These are phyloP conservation scores for Hsuehochloa calcarea DNA, from an alignment of 176 grass and related monocot species.

Conservation along the genomic window DNA sequence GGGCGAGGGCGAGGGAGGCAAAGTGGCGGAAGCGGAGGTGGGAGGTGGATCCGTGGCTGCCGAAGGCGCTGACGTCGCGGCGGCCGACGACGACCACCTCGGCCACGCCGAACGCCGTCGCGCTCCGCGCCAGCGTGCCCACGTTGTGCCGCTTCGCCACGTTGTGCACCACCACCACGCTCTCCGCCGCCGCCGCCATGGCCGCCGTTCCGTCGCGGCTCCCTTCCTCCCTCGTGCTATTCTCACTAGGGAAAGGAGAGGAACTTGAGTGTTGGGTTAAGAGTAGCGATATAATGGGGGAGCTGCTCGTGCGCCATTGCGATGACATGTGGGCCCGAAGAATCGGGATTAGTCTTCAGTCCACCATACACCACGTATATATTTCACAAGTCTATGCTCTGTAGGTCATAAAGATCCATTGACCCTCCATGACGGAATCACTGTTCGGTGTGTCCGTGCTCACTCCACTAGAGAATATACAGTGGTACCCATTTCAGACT, in stretches of 20 bases:
- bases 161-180: constrained; percentile 78
- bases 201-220: not conserved
- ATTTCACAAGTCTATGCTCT: not conserved
- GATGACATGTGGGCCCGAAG: not conserved
- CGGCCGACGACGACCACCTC: constrained; percentile 83
- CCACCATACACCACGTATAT: not conserved
- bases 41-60: constrained; percentile 79
- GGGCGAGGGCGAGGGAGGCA: constrained; percentile 54
- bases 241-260: not conserved
- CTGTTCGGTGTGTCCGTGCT: too few relatives aligned
- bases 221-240: not conserved
- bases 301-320: not conserved
- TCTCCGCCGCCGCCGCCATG: constrained; percentile 43
- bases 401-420: not conserved
- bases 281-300: not conserved
- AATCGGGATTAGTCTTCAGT: not conserved
- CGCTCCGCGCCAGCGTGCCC: constrained; percentile 77
- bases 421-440: too few relatives aligned
- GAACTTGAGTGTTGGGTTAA: not conserved
- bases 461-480: too few relatives aligned
- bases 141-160: constrained; percentile 91
- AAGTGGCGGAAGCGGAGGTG: constrained; percentile 85
- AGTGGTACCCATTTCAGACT: too few relatives aligned
- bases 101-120: constrained; percentile 71
- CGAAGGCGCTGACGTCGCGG: constrained; percentile 85